Evolutionary conservation across 2,329 filamentous ascomycete genomes (phyloP).

Genomic region (Fusarium sp.): DNA sequence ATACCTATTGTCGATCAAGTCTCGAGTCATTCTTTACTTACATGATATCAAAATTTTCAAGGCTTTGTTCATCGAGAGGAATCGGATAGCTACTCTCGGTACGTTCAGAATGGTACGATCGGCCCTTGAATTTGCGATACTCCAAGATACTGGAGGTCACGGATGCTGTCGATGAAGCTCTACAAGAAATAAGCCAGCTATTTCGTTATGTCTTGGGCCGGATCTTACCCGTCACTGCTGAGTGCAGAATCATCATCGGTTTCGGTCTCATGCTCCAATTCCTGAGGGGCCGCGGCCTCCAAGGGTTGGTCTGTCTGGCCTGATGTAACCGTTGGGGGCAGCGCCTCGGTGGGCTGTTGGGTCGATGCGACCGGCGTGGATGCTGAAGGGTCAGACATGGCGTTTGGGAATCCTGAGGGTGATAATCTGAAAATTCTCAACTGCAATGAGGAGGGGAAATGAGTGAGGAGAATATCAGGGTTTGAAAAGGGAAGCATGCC

Average conservation of each 20-base stretch:
- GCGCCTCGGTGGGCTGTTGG: not conserved
- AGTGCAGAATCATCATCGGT: not conserved
- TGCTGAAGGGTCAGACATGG: not conserved
- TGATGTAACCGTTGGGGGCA: too few relatives aligned
- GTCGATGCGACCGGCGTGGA: not conserved
- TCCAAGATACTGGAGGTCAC: slow-evolving; percentile 20
- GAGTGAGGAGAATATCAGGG: not conserved
- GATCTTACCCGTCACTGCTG: not conserved
- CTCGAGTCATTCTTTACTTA: not conserved
- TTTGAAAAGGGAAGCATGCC: not conserved
- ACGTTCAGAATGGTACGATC: slow-evolving; percentile 10
- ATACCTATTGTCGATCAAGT: not conserved
- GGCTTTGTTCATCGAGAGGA: slow-evolving; percentile 11
- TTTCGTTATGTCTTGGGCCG: fast-evolving
- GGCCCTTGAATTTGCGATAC: slow-evolving; percentile 29
- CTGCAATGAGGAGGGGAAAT: fast-evolving
- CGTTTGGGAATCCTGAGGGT: too few relatives aligned
- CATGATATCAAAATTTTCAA: slow-evolving; percentile 30
- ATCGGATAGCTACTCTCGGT: slow-evolving; percentile 12
- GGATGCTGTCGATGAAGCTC: slow-evolving; percentile 15
- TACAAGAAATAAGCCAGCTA: not conserved
- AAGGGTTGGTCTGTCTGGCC: not conserved
- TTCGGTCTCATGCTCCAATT: not conserved
- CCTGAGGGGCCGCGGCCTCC: not conserved
- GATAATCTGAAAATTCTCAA: too few relatives aligned